Evolutionary conservation across 352 stramenopile genomes (phyloP).

Genomic region (Globisporangium viniferum): DNA sequence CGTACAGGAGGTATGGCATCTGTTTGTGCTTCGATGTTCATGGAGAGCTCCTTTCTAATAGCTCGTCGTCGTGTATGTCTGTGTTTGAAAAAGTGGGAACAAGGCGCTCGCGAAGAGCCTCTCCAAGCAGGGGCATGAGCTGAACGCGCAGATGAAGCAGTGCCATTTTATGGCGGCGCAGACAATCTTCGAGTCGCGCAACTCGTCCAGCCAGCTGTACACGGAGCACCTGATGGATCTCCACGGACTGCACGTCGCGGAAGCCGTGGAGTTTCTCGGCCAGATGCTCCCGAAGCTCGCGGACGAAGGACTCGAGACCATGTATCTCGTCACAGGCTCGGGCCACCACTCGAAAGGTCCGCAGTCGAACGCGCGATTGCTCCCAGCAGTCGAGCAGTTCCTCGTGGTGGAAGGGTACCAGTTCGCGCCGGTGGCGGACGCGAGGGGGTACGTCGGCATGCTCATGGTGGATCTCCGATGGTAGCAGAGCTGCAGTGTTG

Average conservation of each 20-base stretch:
- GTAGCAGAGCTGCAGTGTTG: conserved; percentile 25
- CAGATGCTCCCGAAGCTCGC: conserved; percentile 69
- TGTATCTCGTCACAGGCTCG: conserved; percentile 80
- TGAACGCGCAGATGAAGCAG: conserved; percentile 85
- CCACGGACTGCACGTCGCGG: conserved; percentile 76
- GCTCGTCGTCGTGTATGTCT: neutral
- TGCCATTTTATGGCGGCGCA: conserved; percentile 71
- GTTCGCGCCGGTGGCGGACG: conserved; percentile 64
- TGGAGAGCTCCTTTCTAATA: neutral
- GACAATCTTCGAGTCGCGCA: conserved; percentile 78
- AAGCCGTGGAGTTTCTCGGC: conserved; percentile 73
- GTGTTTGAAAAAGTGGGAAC: conserved; percentile 48
- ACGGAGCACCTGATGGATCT: conserved; percentile 80
- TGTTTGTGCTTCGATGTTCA: neutral
- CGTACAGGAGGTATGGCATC: conserved; percentile 65
- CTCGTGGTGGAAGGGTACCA: conserved; percentile 70
- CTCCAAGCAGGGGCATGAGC: conserved; percentile 75
- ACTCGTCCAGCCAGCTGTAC: conserved; percentile 73
- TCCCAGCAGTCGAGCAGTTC: conserved; percentile 81
- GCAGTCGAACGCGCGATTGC: conserved; percentile 57
- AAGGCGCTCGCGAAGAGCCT: conserved; percentile 66
- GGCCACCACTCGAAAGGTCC: conserved; percentile 80
- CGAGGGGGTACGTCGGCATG: conserved; percentile 79
- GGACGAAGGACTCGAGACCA: conserved; percentile 67
- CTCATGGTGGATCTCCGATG: conserved; percentile 78